Evolutionary conservation across 768 basidiomycete genomes (phyloP), one percentile per base, ranked within the genome.

Genomic region (Cystofilobasidium bisporidii): DNA sequence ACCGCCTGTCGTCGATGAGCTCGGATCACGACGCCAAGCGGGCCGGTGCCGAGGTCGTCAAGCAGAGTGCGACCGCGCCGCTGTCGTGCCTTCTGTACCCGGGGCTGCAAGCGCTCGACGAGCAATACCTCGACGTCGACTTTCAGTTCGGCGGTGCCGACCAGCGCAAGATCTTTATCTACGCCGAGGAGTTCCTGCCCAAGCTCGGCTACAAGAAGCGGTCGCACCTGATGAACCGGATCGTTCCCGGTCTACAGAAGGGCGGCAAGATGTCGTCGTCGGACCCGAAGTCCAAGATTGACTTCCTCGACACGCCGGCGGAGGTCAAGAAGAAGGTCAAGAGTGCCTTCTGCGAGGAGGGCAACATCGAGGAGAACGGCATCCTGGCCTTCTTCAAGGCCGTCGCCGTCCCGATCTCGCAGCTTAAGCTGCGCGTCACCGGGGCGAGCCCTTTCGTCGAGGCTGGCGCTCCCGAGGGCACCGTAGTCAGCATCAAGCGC

Each of bases 261-360:
- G 93, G 93, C 38, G 89, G 91, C 22, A 99, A 99, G 76, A 98
- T 99, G 96, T 96, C 92, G 20, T 87, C 92, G 1, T 98, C 94
- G 0, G 94, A 98, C 72, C 91, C 91, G 36, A 90, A 96, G 76
- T 92, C 89, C 71, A 99, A 99, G 78, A 94, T 98, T 76, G 96
- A 99, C 79, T 90, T 98, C 78, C 85, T 99, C 70, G 94, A 98
- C 77, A 76, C 85, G 4, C 86, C 92, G 0, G 87, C 89, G 33
- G 83, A 81, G 48, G 83, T 97, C 59, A 86, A 87, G 74, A 86
- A 85, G 78, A 98, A 97, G 81, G 84, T 98, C 78, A 91, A 88
- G 77, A 80, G 81, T 28, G 93, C 96, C 0, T 91, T 94, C 76
- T 98, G 93, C 77, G 91, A 94, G 73, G 91, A 93, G 72, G 93